Conservation (phyloP, 257 asterid genomes). For the Ballota nigra region DNA sequence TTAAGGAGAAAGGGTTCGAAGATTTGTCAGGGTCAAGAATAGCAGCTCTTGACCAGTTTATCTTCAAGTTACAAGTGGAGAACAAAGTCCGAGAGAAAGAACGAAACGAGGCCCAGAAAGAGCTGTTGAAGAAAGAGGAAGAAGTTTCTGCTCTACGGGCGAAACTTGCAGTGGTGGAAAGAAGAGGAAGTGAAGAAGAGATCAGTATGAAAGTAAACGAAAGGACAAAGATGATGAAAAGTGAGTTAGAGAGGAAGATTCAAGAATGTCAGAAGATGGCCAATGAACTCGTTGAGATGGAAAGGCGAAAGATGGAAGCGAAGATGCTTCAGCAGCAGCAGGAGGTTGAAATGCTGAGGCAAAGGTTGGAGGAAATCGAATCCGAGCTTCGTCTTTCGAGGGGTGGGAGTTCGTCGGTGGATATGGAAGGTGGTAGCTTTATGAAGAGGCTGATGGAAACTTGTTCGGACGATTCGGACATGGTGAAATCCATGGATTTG, state of each 20-base stretch:
- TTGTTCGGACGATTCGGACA: constrained; percentile 61
- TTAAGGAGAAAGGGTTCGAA: constrained; percentile 66
- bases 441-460: constrained; percentile 58
- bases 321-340: constrained; percentile 52
- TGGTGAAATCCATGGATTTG: constrained; percentile 98
- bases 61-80: constrained; percentile 72
- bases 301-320: constrained; percentile 78
- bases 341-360: constrained; percentile 69
- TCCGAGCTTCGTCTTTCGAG: constrained; percentile 46
- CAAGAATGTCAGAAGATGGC: constrained; percentile 65
- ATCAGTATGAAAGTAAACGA: constrained; percentile 57
- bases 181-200: constrained; percentile 54
- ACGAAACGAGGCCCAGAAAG: constrained; percentile 56
- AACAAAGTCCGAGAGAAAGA: constrained; percentile 66
- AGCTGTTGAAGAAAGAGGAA: constrained; percentile 60
- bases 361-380: constrained; percentile 76
- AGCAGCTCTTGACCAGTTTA: constrained; percentile 81
- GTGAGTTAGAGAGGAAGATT: constrained; percentile 63
- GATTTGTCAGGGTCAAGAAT: constrained; percentile 83
- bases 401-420: constrained; percentile 46
- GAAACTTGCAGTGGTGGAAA: constrained; percentile 49
- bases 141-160: constrained; percentile 59
- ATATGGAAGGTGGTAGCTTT: constrained; percentile 56
- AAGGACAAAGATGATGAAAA: constrained; percentile 38
- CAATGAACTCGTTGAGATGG: constrained; percentile 56